Conservation (phyloP, 192 early-diverging fungal species). For the Cladochytrium replicatum region DNA sequence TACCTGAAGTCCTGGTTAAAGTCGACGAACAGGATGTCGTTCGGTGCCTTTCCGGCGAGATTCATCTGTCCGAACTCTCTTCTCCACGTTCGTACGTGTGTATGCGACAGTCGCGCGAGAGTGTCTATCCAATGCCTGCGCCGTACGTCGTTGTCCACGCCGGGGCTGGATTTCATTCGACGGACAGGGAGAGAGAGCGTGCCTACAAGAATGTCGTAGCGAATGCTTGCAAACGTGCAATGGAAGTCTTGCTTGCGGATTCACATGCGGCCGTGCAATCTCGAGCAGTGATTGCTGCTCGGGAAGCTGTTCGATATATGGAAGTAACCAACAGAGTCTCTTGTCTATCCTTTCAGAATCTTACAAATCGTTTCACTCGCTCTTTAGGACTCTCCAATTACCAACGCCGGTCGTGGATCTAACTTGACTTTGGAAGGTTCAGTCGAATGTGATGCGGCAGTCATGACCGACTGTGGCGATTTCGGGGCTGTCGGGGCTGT, state of each 20-base stretch:
- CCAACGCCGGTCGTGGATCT: constrained; percentile 62
- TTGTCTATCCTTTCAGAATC: too few species aligned
- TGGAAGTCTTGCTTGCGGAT: not conserved
- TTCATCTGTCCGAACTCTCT: too few species aligned
- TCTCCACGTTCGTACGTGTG: too few species aligned
- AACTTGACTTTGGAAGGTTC: constrained; percentile 63
- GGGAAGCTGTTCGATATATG: too few species aligned
- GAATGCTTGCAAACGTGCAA: not conserved
- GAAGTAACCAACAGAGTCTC: too few species aligned
- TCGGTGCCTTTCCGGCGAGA: too few species aligned
- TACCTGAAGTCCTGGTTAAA: constrained; percentile 50
- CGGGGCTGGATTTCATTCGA: constrained; percentile 28
- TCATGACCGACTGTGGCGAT: constrained; percentile 55
- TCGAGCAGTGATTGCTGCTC: too few species aligned
- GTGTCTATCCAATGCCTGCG: too few species aligned
- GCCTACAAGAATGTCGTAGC: not conserved
- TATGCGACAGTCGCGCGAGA: too few species aligned
- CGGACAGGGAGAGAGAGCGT: not conserved
- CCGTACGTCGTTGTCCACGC: constrained; percentile 27
- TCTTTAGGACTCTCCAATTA: constrained; percentile 39
- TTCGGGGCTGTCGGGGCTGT: constrained; percentile 74
- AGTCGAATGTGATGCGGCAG: constrained; percentile 80
- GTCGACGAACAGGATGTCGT: constrained; percentile 32
- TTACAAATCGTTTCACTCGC: too few species aligned
- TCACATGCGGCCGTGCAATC: not conserved